phyloP scores from a whole-genome alignment of 2,329 filamentous ascomycete genomes.

The Oidium heveae region DNA sequence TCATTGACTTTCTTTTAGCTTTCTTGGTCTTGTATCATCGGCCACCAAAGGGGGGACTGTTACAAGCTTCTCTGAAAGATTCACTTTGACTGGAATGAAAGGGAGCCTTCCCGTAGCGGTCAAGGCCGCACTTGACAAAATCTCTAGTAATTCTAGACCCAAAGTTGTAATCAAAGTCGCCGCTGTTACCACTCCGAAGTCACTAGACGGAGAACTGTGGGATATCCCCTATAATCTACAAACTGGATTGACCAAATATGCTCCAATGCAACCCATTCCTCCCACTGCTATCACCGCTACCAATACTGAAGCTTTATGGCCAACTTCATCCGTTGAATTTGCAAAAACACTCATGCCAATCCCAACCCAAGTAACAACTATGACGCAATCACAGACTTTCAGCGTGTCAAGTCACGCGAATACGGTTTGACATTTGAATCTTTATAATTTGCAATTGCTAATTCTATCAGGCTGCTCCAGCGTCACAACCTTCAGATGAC shows the following conservation, averaged over 20 bases:
- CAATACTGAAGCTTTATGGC: constrained; percentile 14
- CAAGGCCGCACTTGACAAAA: constrained; percentile 13
- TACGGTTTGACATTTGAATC: constrained; percentile 11
- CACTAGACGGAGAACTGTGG: constrained; percentile 6
- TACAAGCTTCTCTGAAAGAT: constrained; percentile 34
- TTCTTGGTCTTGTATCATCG: constrained; percentile 30
- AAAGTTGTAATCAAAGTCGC: constrained; percentile 7
- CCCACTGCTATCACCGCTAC: constrained; percentile 16
- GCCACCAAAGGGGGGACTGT: constrained; percentile 27
- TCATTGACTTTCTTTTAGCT: constrained; percentile 17
- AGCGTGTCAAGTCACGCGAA: constrained; percentile 15
- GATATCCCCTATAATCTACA: constrained; percentile 15
- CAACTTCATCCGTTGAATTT: constrained; percentile 14
- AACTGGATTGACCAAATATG: constrained; percentile 16
- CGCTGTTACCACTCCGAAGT: background rate
- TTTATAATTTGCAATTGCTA: constrained; percentile 2
- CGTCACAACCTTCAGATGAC: constrained; percentile 13
- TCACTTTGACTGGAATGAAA: constrained; percentile 38
- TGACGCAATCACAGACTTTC: constrained; percentile 15
- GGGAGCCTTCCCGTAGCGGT: constrained; percentile 25
- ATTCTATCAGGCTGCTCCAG: constrained; percentile 9
- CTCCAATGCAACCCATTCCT: constrained; percentile 17
- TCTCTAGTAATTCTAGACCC: constrained; percentile 17
- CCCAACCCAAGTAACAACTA: constrained; percentile 14
- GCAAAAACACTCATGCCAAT: constrained; percentile 13